Base-by-base conservation (phyloP, 108 stramenopile genomes). In the Cyclotella baltica region DNA sequence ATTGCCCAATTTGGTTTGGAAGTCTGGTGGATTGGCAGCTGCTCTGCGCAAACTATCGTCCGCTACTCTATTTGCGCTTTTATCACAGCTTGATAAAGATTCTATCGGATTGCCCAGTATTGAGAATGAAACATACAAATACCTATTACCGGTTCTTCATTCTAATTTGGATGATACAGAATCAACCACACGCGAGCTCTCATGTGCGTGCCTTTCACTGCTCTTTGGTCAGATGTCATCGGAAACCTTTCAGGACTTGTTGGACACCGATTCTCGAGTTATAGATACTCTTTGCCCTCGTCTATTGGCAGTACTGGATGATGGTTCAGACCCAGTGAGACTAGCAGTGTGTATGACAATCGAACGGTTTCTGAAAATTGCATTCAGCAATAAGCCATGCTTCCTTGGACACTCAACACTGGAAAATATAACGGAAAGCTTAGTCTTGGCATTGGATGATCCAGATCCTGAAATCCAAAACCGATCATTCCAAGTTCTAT, bases 141-240 rank as follows among this genome's bases (percentile, higher is more conserved):
- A 67, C 53, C 70, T 83, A 34, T 75, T 83, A 46, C 81, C 81
- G 9, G 66, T 76, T 72, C 81, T 83, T 28, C 70, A 72, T 22
- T 76, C 81, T 28, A 76, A 65, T 38, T 51, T 83, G 40, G 81
- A 76, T 15, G 81, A 83, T 55, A 67, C 71, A 28, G 81, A 83
- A 46, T 58, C 70, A 34, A 66, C 65, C 0, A 76, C 64, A 8
- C 62, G 81, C 19, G 81, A 83, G 64, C 27, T 83, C 3, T 75
- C 63, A n/a, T 83, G 81, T 47, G 47, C 29, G 13, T 83, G 81
- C 50, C 70, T 83, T 0, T 72, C 64, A 2, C 22, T 83, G 65
- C 22, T 67, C 20, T 53, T 83, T 27, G 52, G 51, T 29, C 70
- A 76, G 11, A 51, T 76, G 19, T 61, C 70, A 15, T 25, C 20